Conservation (phyloP, 495 filamentous ascomycete species). For the Tuber melanosporum region DNA sequence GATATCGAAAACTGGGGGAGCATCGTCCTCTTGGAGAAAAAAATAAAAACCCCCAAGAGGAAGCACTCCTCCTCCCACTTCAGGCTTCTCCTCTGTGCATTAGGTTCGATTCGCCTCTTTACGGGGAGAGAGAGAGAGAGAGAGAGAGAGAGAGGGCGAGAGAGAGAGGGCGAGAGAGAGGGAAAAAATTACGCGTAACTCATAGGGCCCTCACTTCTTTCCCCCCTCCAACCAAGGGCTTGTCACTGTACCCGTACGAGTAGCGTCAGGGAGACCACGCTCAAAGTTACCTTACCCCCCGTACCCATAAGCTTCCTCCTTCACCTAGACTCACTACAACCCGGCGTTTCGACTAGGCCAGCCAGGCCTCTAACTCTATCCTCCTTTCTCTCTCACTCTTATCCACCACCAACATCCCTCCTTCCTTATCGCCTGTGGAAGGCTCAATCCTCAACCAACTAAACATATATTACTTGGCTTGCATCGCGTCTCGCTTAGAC, state of each 20-base stretch:
- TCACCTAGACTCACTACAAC: background rate
- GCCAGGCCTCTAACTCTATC: background rate
- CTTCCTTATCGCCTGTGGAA: background rate
- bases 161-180: background rate
- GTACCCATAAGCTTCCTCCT: background rate
- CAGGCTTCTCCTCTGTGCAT: background rate
- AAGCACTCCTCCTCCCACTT: background rate
- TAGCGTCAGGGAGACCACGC: background rate
- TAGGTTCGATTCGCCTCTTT: background rate
- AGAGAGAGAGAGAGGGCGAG: background rate
- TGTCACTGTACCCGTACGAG: too few species aligned
- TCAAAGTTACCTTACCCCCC: background rate
- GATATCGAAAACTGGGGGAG: background rate
- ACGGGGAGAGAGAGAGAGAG: background rate
- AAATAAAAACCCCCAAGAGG: background rate
- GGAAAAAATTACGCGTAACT: background rate
- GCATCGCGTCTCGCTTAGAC: conserved; percentile 5
- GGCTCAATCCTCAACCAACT: background rate
- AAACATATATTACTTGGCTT: conserved; percentile 1
- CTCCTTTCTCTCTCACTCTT: background rate
- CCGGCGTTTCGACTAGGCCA: background rate
- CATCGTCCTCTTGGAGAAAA: background rate
- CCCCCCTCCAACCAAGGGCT: background rate
- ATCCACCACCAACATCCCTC: background rate
- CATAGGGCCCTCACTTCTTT: background rate